These are phyloP conservation scores for Ceratobasidium sp. DNA, from an alignment of 1,284 basidiomycete genomes.

Conservation along the genomic window DNA sequence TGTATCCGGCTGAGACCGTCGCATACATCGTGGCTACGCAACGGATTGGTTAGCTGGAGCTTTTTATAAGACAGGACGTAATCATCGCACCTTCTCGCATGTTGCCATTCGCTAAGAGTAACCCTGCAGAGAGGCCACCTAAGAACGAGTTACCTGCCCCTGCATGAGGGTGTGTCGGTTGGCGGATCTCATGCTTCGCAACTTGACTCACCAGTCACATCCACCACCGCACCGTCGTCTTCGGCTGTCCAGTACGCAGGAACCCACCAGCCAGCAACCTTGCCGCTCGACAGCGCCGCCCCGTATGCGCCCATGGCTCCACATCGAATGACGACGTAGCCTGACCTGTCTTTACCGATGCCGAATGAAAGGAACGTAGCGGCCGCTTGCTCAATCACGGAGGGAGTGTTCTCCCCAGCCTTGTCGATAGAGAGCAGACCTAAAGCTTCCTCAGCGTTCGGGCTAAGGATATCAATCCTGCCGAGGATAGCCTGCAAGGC, in stretches of 20 bases:
- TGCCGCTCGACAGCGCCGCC: constrained; percentile 58
- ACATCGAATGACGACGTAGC: constrained; percentile 80
- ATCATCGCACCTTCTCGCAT: constrained; percentile 71
- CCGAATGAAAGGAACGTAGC: constrained; percentile 70
- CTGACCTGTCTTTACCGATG: constrained; percentile 65
- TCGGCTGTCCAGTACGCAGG: constrained; percentile 77
- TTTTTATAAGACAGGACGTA: too few species aligned
- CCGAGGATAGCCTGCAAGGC: constrained; percentile 74
- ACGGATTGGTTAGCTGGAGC: background rate
- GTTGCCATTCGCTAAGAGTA: constrained; percentile 71
- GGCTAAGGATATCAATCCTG: constrained; percentile 76
- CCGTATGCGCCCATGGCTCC: constrained; percentile 84
- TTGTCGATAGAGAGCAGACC: constrained; percentile 66
- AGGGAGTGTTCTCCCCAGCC: constrained; percentile 56
- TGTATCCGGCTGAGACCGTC: constrained; percentile 84
- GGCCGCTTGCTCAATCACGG: constrained; percentile 74
- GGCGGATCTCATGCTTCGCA: background rate
- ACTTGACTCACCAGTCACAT: constrained; percentile 80
- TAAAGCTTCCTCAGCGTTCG: constrained; percentile 83
- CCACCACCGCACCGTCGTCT: constrained; percentile 69
- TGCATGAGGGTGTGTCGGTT: constrained; percentile 54
- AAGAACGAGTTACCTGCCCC: constrained; percentile 92
- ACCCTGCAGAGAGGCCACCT: constrained; percentile 84
- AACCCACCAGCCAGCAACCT: constrained; percentile 72
- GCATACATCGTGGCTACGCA: constrained; percentile 77